Conservation (phyloP, 371 early-diverging fungal species). For the Fennellomyces sp. region DNA sequence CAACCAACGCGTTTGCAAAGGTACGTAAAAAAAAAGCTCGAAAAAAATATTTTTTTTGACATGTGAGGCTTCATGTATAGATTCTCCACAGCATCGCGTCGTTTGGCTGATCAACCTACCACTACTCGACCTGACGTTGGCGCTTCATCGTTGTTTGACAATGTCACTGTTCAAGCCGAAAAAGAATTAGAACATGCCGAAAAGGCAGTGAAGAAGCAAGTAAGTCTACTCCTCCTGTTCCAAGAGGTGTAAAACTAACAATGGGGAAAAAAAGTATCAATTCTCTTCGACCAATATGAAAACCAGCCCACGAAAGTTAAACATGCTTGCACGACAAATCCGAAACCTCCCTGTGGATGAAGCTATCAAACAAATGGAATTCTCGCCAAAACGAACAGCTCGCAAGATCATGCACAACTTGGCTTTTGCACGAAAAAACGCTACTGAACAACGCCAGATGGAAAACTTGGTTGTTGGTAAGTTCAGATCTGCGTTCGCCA, state of each 20-base stretch:
- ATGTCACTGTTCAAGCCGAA: slow-evolving; percentile 47
- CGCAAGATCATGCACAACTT: slow-evolving; percentile 70
- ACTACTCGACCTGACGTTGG: slow-evolving; percentile 50
- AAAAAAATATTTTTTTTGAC: not conserved
- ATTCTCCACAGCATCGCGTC: slow-evolving; percentile 8
- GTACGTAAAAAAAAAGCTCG: not conserved
- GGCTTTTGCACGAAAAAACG: slow-evolving; percentile 76
- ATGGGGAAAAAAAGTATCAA: slow-evolving; percentile 46
- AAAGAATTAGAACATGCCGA: slow-evolving; percentile 34
- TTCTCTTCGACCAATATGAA: slow-evolving; percentile 78
- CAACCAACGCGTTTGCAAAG: slow-evolving; percentile 3
- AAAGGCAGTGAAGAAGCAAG: slow-evolving; percentile 47
- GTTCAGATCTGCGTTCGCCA: too few species aligned
- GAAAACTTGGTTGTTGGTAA: slow-evolving; percentile 55
- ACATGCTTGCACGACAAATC: slow-evolving; percentile 86
- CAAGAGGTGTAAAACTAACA: not conserved
- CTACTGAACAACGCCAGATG: slow-evolving; percentile 71
- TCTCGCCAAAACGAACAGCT: slow-evolving; percentile 81
- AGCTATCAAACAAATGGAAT: slow-evolving; percentile 89
- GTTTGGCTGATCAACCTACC: slow-evolving; percentile 15
- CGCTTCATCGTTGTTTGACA: slow-evolving; percentile 61
- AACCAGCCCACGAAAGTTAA: slow-evolving; percentile 80
- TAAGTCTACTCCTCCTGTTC: slow-evolving; percentile 15
- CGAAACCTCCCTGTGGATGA: slow-evolving; percentile 76
- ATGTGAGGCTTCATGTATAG: not conserved